Conservation (phyloP, 345 rosid genomes). For the Bretschneidera sinensis region DNA sequence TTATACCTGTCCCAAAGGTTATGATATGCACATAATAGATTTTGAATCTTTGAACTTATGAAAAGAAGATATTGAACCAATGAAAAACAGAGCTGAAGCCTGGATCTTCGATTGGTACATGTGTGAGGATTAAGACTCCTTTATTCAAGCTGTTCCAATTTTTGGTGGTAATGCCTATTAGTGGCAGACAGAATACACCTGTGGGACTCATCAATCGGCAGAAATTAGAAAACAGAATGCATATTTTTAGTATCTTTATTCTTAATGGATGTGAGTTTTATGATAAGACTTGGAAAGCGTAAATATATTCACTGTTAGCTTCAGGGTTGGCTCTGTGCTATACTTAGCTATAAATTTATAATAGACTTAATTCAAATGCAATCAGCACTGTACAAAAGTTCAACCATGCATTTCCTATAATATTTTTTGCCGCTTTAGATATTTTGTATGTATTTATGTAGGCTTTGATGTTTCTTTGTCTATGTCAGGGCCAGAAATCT, state of each 20-base stretch:
- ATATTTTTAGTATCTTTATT: no score
- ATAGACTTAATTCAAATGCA: no score
- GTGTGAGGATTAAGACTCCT: neutral
- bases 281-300: neutral
- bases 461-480: neutral
- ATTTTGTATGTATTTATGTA: neutral
- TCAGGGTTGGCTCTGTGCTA: neutral
- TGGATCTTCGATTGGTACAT: neutral
- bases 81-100: neutral
- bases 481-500: constrained; percentile 87
- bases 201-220: neutral
- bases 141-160: neutral
- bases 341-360: no score
- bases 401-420: neutral
- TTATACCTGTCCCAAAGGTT: neutral
- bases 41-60: neutral
- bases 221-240: neutral
- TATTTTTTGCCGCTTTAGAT: neutral
- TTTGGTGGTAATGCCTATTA: neutral
- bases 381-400: neutral
- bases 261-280: neutral
- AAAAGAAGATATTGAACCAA: no score
- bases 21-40: neutral
- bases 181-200: neutral
- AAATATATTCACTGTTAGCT: neutral